phyloP scores from a whole-genome alignment of 805 yeast species.

The Priceomyces castillae region DNA sequence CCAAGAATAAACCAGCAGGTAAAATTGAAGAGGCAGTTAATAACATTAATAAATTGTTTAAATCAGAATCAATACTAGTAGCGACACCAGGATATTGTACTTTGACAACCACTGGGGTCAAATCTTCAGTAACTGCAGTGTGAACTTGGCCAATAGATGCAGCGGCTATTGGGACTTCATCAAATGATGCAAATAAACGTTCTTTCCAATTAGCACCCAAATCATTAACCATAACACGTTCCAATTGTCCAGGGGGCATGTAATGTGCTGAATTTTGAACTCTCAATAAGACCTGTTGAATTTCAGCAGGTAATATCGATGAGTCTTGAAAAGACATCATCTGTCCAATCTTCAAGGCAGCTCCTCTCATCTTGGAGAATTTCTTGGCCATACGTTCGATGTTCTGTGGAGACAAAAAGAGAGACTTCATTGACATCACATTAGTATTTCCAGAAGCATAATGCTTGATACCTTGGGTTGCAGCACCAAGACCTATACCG shows the following conservation, averaged over 20 bases:
- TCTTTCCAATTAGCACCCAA: constrained; percentile 79
- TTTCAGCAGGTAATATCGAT: constrained; percentile 76
- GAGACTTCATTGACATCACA: constrained; percentile 48
- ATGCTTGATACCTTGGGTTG: constrained; percentile 72
- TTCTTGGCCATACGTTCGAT: constrained; percentile 85
- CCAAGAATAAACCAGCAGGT: constrained; percentile 90
- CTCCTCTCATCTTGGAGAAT: constrained; percentile 96
- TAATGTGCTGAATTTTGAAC: constrained; percentile 95
- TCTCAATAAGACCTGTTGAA: constrained; percentile 72
- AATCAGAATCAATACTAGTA: constrained; percentile 88
- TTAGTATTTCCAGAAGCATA: constrained; percentile 51
- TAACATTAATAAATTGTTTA: constrained; percentile 77
- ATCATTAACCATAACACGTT: constrained; percentile 66
- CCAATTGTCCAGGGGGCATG: constrained; percentile 92
- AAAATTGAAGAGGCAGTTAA: constrained; percentile 82
- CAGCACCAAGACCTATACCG: constrained; percentile 80
- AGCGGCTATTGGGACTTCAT: constrained; percentile 91
- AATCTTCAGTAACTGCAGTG: constrained; percentile 64
- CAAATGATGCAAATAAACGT: constrained; percentile 65
- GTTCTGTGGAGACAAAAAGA: constrained; percentile 76
- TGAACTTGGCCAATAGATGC: constrained; percentile 97
- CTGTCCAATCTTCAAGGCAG: constrained; percentile 96
- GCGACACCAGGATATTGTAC: constrained; percentile 98
- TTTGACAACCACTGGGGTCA: constrained; percentile 83
- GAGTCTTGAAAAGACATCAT: constrained; percentile 93